Evolutionary conservation across 495 filamentous ascomycete species (phyloP), one percentile per base, ranked within the genome.

Genomic region (Podospora didyma): DNA sequence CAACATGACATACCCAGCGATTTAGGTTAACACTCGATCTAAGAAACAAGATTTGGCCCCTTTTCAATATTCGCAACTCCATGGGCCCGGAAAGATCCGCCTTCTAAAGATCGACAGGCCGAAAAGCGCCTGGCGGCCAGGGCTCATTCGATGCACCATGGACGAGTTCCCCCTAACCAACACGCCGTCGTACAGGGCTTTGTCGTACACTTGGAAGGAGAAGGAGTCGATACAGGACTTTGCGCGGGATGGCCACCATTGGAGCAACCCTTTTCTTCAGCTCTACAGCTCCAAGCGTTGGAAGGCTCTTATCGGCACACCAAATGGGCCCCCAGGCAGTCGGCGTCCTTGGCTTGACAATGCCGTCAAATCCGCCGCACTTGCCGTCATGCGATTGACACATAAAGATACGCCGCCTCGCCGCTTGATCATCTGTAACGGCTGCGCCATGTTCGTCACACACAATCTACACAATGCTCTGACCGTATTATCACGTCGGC

Each of bases 401-500:
- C 21, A n/a, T 21, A n/a, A n/a, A 26, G 46, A 48, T 11, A 10
- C 20, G 17, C 4, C 4, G 17, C 46, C 46, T 14, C 21, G 24
- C 1, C 46, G 46, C 12, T 21, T 48, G 21, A 61, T 61, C 37
- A n/a, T 31, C 20, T 63, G 60, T 57, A 48, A 63, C 47, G 57
- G 48, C 17, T 45, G 39, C n/a, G 55, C 52, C 14, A 34, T 63
- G 11, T 51, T 60, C 17, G 53, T 63, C 31, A 63, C 60, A 22
- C 46, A 46, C 11, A 63, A 63, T 34, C 42, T 57, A 3, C 49
- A 51, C 53, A 57, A 57, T 22, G 60, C 57, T 24, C 51, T 63
- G 46, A 46, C 21, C 46, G 54, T 37, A 19, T 37, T 59, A 11
- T 35, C 24, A n/a, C 20, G 28, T 14, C 10, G 9, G n/a, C 19